A percentile compares a stretch with the other conserved stretches of the same genome.
Conservation (phyloP, 495 filamentous ascomycete genomes). For the Penicillium crystallinum region DNA sequence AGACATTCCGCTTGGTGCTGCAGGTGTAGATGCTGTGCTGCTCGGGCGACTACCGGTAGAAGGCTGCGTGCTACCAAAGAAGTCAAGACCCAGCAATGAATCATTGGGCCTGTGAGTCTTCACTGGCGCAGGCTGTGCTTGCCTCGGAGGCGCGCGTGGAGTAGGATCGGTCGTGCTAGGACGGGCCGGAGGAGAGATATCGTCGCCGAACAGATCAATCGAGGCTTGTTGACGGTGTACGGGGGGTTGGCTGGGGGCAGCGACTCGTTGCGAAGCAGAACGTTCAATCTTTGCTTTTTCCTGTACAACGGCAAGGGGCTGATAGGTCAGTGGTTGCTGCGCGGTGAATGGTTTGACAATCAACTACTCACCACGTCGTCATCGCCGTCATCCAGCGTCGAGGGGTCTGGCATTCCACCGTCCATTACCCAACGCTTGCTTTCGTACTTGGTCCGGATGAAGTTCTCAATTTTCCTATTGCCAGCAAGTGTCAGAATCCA, state of each 20-base stretch:
- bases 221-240: constrained; percentile 38
- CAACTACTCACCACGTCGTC: constrained; percentile 64
- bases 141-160: constrained; percentile 48
- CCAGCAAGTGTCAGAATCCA: neutral
- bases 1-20: constrained; percentile 57
- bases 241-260: constrained; percentile 40
- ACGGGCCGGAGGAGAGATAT: constrained; percentile 54
- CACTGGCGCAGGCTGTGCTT: constrained; percentile 46
- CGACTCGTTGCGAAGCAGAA: constrained; percentile 48
- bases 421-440: constrained; percentile 99
- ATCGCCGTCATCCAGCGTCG: constrained; percentile 73
- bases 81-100: constrained; percentile 88
- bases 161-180: constrained; percentile 62
- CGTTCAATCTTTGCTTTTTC: constrained; percentile 66
- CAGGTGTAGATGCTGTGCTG: constrained; percentile 60
- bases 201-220: constrained; percentile 62
- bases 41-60: constrained; percentile 62
- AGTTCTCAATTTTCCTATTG: constrained; percentile 90
- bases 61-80: constrained; percentile 68
- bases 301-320: constrained; percentile 69
- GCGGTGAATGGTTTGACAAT: neutral
- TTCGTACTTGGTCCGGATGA: constrained; percentile 97
- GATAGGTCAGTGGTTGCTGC: constrained; percentile 18
- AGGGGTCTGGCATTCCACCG: constrained; percentile 84
- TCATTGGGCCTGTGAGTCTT: constrained; percentile 70